Conservation (phyloP, 148 eudicot species). For the Linanthus parryae region DNA sequence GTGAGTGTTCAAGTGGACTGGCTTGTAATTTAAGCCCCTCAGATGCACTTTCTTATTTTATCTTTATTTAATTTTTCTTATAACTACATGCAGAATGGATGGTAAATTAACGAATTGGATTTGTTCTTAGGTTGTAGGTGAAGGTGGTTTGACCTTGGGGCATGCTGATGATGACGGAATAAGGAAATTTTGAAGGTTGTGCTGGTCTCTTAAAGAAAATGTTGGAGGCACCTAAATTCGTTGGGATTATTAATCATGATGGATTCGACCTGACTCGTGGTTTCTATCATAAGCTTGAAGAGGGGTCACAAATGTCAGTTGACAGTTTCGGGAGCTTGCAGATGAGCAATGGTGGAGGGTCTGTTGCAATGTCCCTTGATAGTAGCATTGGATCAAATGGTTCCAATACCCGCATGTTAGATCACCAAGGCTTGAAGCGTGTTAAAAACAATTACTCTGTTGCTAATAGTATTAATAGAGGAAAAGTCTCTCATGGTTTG, state of each 20-base stretch:
- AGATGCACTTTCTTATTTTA: too few relatives aligned
- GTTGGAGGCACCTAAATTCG: slow-evolving; percentile 86
- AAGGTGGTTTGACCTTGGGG: slow-evolving; percentile 9
- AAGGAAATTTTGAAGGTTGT: slow-evolving; percentile 16
- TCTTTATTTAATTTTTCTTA: too few relatives aligned
- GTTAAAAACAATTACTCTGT: slow-evolving; percentile 56
- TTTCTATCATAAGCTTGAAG: slow-evolving; percentile 77
- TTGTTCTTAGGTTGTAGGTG: slow-evolving; percentile 17
- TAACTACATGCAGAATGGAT: too few relatives aligned
- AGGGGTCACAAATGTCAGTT: slow-evolving; percentile 83
- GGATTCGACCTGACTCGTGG: slow-evolving; percentile 53
- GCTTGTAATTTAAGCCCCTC: too few relatives aligned
- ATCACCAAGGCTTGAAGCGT: slow-evolving; percentile 72
- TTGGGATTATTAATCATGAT: slow-evolving; percentile 68
- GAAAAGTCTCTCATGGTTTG: slow-evolving; percentile 70
- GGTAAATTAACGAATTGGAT: too few relatives aligned
- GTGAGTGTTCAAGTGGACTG: too few relatives aligned
- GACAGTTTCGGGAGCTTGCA: slow-evolving; percentile 78
- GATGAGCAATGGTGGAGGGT: slow-evolving; percentile 90
- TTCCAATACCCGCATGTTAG: slow-evolving; percentile 82
- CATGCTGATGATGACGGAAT: slow-evolving; percentile 35
- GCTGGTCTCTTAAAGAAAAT: slow-evolving; percentile 31
- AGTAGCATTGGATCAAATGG: slow-evolving; percentile 93
- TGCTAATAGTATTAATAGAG: slow-evolving; percentile 68
- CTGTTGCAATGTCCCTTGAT: slow-evolving; percentile 91